These are phyloP conservation scores for Nepenthes alata DNA, from an alignment of 179 eudicot genomes.

Conservation along the genomic window DNA sequence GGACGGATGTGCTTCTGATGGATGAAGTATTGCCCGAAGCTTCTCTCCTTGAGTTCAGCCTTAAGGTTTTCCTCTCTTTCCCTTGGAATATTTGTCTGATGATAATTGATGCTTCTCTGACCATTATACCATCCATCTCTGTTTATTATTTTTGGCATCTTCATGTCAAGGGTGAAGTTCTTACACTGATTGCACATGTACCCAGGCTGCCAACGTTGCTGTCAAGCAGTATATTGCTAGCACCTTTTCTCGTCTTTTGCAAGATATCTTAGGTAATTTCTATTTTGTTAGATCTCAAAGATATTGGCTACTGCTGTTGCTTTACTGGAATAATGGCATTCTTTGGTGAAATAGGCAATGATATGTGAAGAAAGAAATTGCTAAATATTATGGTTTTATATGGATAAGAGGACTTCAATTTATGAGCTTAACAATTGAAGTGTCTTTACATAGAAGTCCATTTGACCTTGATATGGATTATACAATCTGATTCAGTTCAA, in stretches of 20 bases:
- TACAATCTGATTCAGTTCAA: conserved; percentile 1
- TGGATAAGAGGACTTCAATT: neutral
- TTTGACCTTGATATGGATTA: neutral
- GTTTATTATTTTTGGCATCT: conserved; percentile 10
- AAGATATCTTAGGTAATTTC: conserved; percentile 51
- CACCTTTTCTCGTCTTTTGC: conserved; percentile 54
- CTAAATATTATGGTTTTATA: too few species aligned
- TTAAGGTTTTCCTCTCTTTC: conserved; percentile 44
- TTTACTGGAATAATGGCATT: neutral
- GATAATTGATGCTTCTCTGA: neutral
- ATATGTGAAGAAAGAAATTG: too few species aligned
- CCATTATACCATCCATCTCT: neutral
- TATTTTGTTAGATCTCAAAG: neutral
- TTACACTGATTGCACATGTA: conserved; percentile 1
- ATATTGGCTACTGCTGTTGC: neutral
- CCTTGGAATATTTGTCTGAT: neutral
- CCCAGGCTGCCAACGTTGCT: conserved; percentile 69
- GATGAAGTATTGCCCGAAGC: conserved; percentile 97
- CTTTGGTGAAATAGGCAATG: neutral
- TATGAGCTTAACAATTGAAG: neutral
- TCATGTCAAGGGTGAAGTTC: conserved; percentile 5
- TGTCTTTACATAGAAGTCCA: neutral
- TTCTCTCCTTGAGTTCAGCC: conserved; percentile 53
- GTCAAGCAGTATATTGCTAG: conserved; percentile 56
- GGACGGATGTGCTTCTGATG: conserved; percentile 84